Percentiles rank a stretch among this genome's conserved stretches.
phyloP scores from a whole-genome alignment of 192 early-diverging fungal species.

The Oehlia diaphana region DNA sequence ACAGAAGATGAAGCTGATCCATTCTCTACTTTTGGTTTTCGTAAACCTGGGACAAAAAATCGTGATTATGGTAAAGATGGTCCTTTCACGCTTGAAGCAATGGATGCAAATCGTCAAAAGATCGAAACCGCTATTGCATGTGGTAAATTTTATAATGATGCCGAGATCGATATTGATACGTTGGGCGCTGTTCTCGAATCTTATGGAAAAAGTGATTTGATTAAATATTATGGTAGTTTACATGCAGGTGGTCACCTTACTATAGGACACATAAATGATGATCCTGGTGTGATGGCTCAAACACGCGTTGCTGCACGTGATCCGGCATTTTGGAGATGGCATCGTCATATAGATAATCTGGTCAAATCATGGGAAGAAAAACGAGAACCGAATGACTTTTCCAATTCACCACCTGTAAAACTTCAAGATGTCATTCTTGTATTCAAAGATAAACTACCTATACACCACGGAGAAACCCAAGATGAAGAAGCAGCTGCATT shows the following conservation, averaged over 20 bases:
- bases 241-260: neutral
- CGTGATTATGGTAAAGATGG: too few species aligned
- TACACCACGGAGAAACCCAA: neutral
- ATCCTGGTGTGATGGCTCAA: neutral
- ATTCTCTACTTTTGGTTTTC: neutral
- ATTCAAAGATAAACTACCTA: neutral
- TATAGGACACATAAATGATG: neutral
- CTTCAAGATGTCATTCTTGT: neutral
- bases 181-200: neutral
- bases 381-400: neutral
- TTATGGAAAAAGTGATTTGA: too few species aligned
- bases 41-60: too few species aligned
- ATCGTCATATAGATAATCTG: slow-evolving; percentile 3
- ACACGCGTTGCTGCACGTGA: neutral
- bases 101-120: too few species aligned
- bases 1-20: neutral
- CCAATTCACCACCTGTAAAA: neutral
- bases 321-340: slow-evolving; percentile 11
- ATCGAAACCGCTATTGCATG: neutral
- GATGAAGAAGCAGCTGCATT: neutral
- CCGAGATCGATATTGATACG: too few species aligned
- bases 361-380: neutral
- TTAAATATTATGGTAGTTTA: neutral
- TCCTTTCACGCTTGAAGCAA: too few species aligned
- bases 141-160: neutral